phyloP scores from a whole-genome alignment of 495 filamentous ascomycete species.

The Extremus antarcticus region DNA sequence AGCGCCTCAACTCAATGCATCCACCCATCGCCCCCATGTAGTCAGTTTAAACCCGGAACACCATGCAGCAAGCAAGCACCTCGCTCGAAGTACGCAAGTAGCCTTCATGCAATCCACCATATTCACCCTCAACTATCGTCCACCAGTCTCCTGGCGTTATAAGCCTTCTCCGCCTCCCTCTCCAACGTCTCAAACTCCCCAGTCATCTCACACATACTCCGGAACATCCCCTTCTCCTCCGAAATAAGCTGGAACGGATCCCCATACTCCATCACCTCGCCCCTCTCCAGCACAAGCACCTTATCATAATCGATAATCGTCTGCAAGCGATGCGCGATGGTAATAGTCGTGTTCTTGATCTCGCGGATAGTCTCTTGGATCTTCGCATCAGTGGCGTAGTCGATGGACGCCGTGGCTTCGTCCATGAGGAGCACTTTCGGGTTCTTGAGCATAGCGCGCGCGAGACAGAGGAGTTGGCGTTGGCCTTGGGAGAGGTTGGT shows the following conservation, averaged over 20 bases:
- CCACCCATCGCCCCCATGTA: no score
- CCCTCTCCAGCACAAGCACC: constrained; percentile 91
- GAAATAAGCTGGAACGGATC: constrained; percentile 71
- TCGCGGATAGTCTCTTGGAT: constrained; percentile 94
- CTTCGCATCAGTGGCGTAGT: constrained; percentile 90
- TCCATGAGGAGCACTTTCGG: constrained; percentile 96
- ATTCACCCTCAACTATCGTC: constrained; percentile 26
- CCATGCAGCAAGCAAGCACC: neutral
- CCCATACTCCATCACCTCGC: constrained; percentile 75
- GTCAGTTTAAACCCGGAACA: neutral
- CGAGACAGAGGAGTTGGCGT: constrained; percentile 87
- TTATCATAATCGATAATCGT: constrained; percentile 98
- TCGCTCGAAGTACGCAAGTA: neutral
- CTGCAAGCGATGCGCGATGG: constrained; percentile 93
- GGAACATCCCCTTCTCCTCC: constrained; percentile 60
- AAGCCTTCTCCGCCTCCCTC: constrained; percentile 67
- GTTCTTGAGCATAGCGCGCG: constrained; percentile 81
- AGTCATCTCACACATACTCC: constrained; percentile 89
- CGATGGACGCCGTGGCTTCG: constrained; percentile 95
- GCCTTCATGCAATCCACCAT: neutral
- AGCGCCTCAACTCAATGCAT: no score
- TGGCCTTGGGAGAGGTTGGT: constrained; percentile 96
- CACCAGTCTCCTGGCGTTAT: constrained; percentile 42
- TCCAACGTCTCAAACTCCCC: constrained; percentile 67
- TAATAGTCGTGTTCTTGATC: constrained; percentile 76